A percentile compares a stretch with the other conserved stretches of the same genome.
Conservation (phyloP, 2,329 filamentous ascomycete species). For the Furcasterigmium sp. region DNA sequence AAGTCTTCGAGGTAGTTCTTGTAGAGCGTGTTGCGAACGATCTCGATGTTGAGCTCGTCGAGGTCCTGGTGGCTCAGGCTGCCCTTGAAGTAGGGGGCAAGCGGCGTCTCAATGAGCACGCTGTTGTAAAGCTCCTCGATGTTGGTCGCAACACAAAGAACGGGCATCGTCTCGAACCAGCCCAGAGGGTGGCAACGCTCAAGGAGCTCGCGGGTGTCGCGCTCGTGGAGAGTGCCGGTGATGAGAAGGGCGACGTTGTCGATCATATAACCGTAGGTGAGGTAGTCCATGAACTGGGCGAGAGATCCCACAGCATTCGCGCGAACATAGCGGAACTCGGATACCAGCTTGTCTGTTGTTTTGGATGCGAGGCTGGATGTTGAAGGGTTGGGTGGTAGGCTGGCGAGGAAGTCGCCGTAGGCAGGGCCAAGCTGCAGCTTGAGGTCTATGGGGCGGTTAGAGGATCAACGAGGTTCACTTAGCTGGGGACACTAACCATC, state of each 20-base stretch:
- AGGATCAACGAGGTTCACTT: slow-evolving; percentile 3
- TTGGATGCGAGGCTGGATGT: slow-evolving; percentile 92
- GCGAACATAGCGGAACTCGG: slow-evolving; percentile 94
- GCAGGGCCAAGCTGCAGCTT: slow-evolving; percentile 96
- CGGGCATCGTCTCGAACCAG: slow-evolving; percentile 99
- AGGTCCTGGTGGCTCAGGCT: slow-evolving; percentile 93
- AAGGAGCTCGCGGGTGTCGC: slow-evolving; percentile 90
- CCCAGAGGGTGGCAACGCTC: slow-evolving; percentile 95
- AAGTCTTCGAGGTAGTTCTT: slow-evolving; percentile 99
- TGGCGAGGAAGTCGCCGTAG: slow-evolving; percentile 93
- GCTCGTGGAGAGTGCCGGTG: slow-evolving; percentile 93
- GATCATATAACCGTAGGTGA: slow-evolving; percentile 99
- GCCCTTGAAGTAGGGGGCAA: slow-evolving; percentile 96
- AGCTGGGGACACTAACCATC: slow-evolving; percentile 60
- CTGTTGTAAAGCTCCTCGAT: slow-evolving; percentile 99
- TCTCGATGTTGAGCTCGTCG: slow-evolving; percentile 98
- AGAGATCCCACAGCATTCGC: slow-evolving; percentile 89
- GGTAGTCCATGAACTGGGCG: slow-evolving; percentile 93
- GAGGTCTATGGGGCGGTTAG: slow-evolving; percentile 62
- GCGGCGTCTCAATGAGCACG: slow-evolving; percentile 90
- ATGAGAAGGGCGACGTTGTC: slow-evolving; percentile 98
- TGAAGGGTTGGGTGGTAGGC: slow-evolving; percentile 91
- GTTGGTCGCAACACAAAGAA: slow-evolving; percentile 95
- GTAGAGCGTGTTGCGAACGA: slow-evolving; percentile 96
- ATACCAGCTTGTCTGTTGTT: slow-evolving; percentile 96